Percentiles rank a stretch among this genome's conserved stretches.
Evolutionary conservation across 179 eudicot genomes (phyloP).

Genomic region (Corrigiola litoralis): DNA sequence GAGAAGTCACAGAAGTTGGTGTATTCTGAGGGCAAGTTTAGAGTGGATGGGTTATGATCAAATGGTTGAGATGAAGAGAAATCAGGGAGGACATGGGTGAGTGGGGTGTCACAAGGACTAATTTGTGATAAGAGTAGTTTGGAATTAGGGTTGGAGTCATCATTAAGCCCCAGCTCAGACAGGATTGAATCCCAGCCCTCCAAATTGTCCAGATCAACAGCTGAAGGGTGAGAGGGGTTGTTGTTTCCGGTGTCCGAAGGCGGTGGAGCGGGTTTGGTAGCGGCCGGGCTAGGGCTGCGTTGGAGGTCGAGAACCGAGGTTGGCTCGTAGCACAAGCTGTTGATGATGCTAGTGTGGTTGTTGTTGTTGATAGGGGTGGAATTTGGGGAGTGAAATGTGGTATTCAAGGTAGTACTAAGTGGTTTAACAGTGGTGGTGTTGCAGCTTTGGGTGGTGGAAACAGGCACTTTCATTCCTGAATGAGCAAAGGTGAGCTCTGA

Average conservation of each 20-base stretch:
- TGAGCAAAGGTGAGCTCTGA: constrained; percentile 1
- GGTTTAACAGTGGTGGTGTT: constrained; percentile 1
- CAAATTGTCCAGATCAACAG: constrained; percentile 43
- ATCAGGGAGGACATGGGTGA: constrained; percentile 36
- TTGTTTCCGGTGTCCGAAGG: neutral
- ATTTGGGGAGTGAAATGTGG: constrained; percentile 1
- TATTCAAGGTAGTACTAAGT: neutral
- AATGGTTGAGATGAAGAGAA: constrained; percentile 36
- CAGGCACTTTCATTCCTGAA: constrained; percentile 75
- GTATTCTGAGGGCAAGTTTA: constrained; percentile 20
- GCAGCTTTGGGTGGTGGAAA: constrained; percentile 36
- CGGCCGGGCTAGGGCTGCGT: constrained; percentile 57
- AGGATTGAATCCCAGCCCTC: constrained; percentile 85
- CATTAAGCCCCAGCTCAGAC: constrained; percentile 66
- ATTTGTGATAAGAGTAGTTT: constrained; percentile 31
- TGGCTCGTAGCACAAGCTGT: constrained; percentile 53
- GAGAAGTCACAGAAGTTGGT: constrained; percentile 22
- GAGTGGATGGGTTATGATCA: constrained; percentile 22
- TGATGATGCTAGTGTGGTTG: neutral
- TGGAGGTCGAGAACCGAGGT: constrained; percentile 80
- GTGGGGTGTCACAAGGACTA: constrained; percentile 17
- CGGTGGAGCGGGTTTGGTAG: constrained; percentile 9
- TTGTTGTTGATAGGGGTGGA: neutral
- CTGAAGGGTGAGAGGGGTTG: constrained; percentile 4
- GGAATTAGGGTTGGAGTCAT: constrained; percentile 38